Percentiles rank a stretch among this genome's conserved stretches.
These are phyloP conservation scores for Xanthoconium separans DNA, from an alignment of 1,284 basidiomycete species.

Conservation along the genomic window DNA sequence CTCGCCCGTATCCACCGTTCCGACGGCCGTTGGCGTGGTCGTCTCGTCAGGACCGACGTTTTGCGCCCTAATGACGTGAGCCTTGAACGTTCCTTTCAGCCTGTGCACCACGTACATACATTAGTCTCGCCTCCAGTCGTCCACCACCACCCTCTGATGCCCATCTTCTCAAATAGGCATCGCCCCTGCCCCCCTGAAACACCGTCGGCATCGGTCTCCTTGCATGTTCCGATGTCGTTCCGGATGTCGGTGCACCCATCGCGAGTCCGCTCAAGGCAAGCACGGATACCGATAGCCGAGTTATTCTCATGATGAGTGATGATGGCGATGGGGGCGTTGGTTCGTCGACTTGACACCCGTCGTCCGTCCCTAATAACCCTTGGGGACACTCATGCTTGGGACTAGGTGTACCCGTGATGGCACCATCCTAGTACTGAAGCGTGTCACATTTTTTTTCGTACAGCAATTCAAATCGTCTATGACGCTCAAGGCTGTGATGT, in stretches of 20 bases:
- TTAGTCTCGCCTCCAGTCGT: not conserved
- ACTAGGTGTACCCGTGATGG: constrained; percentile 15
- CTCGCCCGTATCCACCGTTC: not conserved
- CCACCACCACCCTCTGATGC: constrained; percentile 8
- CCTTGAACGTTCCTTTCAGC: constrained; percentile 1
- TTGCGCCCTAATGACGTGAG: constrained; percentile 12
- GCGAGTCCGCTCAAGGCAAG: constrained; percentile 7
- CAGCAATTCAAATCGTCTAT: constrained; percentile 6
- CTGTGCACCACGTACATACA: constrained; percentile 19
- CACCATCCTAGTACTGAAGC: not conserved
- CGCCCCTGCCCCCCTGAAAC: constrained; percentile 5
- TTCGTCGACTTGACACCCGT: not conserved
- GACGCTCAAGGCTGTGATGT: too few relatives aligned
- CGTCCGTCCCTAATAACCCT: constrained; percentile 3
- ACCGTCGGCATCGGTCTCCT: constrained; percentile 16
- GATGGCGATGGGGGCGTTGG: not conserved
- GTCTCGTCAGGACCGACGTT: not conserved
- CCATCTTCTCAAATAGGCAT: constrained; percentile 1
- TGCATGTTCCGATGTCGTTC: not conserved
- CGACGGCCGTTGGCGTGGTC: not conserved
- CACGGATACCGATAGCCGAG: not conserved
- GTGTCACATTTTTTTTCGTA: constrained; percentile 9
- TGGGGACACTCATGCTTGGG: constrained; percentile 2
- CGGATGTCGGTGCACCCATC: constrained; percentile 13
- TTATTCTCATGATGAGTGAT: constrained; percentile 6